Evolutionary conservation across 2,329 filamentous ascomycete species (phyloP), one percentile per base, ranked within the genome.

Genomic region (Colletotrichum tamarilloi): DNA sequence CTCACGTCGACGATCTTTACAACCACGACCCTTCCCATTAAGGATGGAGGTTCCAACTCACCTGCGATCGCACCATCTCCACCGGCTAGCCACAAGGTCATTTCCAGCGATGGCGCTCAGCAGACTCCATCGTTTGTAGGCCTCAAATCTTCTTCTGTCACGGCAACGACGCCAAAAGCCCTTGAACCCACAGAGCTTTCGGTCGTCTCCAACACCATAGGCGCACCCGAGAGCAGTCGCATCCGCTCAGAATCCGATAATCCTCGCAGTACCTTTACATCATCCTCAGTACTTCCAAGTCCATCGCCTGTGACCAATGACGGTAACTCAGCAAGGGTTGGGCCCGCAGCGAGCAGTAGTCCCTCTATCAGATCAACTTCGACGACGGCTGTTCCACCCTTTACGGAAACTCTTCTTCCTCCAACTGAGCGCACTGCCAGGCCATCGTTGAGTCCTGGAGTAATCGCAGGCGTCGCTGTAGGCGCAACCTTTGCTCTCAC

Each of bases 391-490:
- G 22, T 22, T 38, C 42, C 62, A 32, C 14, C 75, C 5, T 62
- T 71, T 14, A 59, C 68, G 6, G 53, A 66, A 16, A 58, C 71
- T 24, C 52, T 30, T 22, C 62, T 38, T n/a, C 57, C 58, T 8
- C 22, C 46, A 19, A 57, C 73, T 19, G 56, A 11, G n/a, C 62
- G 56, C 24, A 73, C 38, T 19, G 62, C 57, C 6, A 59, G 35
- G 22, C 42, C 73, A 4, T 52, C 59, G 30, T 76, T 81, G 24
- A 72, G 64, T 38, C 70, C 78, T 7, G 78, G 76, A 32, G 77
- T 80, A 68, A 79, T 82, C 32, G 78, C 79, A 2, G 79, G 77
- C 55, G 74, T 82, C 30, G 75, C 75, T 2, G 28, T 80, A 8
- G 80, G 80, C 55, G 65, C 75, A 14, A 67, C 42, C 3, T 11